Evolutionary conservation across 2,329 filamentous ascomycete species (phyloP), one percentile per base, ranked within the genome.

Genomic region (Scedosporium apiospermum): DNA sequence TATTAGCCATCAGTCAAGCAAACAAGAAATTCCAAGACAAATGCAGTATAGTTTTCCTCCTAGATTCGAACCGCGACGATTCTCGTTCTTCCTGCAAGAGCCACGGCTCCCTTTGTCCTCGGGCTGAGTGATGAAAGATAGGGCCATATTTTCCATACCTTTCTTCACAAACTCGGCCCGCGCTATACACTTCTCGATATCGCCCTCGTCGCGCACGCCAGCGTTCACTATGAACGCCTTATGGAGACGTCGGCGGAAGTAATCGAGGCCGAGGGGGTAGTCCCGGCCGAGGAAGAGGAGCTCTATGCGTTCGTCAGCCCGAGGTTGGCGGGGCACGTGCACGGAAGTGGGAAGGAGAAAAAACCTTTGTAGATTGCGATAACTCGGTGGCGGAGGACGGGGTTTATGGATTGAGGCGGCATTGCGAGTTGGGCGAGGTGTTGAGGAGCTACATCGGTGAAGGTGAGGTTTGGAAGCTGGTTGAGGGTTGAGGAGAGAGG

Each of bases 161-260:
- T 96, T 97, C 75, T 91, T 96, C 3, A 98, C 91, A 74, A 89
- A 97, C 67, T 96, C 85, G 0, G 92, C 93, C 64, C 88, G 81
- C 49, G 84, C 81, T 63, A 99, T 91, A 0, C 86, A 90, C 64
- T 87, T 81, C 51, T 80, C 82, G 59, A 99, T 97, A 69, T 90
- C 82, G 6, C 82, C 84, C 65, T 93, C 88, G 67, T 95, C 86
- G 2, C 78, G 81, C 63, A 96, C 71, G 49, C 81, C 75, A 1
- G 87, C 84, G 68, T 96, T 91, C 57, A 86, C 85, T 67, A 87
- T 84, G 76, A 98, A 99, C 0, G 93, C 93, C 65, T 86, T 86
- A 76, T 97, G 92, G 9, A 97, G 78, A 1, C 92, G 85, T 6
- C 86, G 83, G 10, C 89, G 85, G 72, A 96, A 97, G 76, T 93